phyloP scores from a whole-genome alignment of 1,284 basidiomycete genomes.

The Puccinia triticina region DNA sequence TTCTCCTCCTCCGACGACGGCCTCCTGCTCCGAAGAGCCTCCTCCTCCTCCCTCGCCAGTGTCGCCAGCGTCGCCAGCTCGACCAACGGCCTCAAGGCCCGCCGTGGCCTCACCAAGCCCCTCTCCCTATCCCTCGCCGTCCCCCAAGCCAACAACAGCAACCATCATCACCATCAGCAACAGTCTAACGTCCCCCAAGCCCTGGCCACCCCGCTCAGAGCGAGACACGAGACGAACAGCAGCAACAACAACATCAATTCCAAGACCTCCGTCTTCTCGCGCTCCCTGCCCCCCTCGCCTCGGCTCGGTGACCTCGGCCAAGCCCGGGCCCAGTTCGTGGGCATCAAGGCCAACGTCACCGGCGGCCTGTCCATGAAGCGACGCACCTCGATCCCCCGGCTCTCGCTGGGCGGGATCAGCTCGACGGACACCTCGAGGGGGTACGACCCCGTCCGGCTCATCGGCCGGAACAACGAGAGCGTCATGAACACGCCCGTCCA shows the following conservation, averaged over 20 bases:
- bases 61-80: slow-evolving; percentile 54
- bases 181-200: slow-evolving; percentile 7
- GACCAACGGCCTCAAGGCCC: slow-evolving; percentile 41
- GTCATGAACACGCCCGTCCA: slow-evolving; percentile 24
- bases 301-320: slow-evolving; percentile 19
- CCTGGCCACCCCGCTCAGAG: background rate
- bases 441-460: slow-evolving; percentile 21
- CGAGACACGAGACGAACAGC: slow-evolving; percentile 1
- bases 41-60: slow-evolving; percentile 55
- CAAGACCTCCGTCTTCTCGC: slow-evolving; percentile 18
- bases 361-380: slow-evolving; percentile 50
- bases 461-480: slow-evolving; percentile 42
- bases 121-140: slow-evolving; percentile 34
- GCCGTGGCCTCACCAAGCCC: slow-evolving; percentile 47
- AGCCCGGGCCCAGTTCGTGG: slow-evolving; percentile 35
- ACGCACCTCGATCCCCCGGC: slow-evolving; percentile 47
- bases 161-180: too few relatives aligned
- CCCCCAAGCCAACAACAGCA: background rate
- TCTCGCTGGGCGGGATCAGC: background rate
- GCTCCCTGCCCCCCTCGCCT: slow-evolving; percentile 47
- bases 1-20: slow-evolving; percentile 53
- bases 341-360: slow-evolving; percentile 47
- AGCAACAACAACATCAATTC: too few relatives aligned
- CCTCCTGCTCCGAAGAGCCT: slow-evolving; percentile 49
- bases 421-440: background rate